Conservation (phyloP, 73 alveolate species). For the Blepharisma japonicum region DNA sequence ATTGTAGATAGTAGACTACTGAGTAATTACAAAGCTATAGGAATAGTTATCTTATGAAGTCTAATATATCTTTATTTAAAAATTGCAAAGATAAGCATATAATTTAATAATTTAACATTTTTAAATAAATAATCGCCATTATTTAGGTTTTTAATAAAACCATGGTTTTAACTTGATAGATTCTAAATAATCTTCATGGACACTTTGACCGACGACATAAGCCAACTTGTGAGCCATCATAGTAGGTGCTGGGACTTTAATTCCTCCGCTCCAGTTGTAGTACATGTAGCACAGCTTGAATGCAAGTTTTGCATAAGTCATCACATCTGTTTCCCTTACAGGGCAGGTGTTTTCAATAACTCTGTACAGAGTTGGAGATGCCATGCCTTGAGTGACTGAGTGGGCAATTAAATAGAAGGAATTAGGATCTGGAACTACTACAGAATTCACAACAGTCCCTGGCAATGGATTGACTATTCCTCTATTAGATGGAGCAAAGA, state of each 20-base stretch:
- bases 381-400: constrained; percentile 28
- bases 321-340: too few relatives aligned
- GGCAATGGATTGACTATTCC: constrained; percentile 26
- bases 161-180: constrained; percentile 35
- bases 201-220: constrained; percentile 59
- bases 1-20: too few relatives aligned
- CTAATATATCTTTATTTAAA: too few relatives aligned
- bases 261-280: constrained; percentile 75
- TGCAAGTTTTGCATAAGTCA: constrained; percentile 53
- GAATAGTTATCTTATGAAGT: too few relatives aligned
- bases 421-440: constrained; percentile 5
- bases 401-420: constrained; percentile 21
- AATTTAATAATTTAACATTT: too few relatives aligned
- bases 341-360: constrained; percentile 7
- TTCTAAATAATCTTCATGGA: constrained; percentile 39
- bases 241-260: constrained; percentile 79
- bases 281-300: constrained; percentile 76
- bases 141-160: constrained; percentile 23
- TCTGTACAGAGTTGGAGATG: constrained; percentile 29
- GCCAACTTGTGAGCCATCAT: constrained; percentile 70
- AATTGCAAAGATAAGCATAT: too few relatives aligned
- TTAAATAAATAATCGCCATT: too few relatives aligned
- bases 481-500: background rate
- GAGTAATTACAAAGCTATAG: too few relatives aligned
- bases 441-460: constrained; percentile 24